Evolutionary conservation across 2,329 filamentous ascomycete genomes (phyloP), one percentile per base, ranked within the genome.

Genomic region (Clarireedia monteithiana): DNA sequence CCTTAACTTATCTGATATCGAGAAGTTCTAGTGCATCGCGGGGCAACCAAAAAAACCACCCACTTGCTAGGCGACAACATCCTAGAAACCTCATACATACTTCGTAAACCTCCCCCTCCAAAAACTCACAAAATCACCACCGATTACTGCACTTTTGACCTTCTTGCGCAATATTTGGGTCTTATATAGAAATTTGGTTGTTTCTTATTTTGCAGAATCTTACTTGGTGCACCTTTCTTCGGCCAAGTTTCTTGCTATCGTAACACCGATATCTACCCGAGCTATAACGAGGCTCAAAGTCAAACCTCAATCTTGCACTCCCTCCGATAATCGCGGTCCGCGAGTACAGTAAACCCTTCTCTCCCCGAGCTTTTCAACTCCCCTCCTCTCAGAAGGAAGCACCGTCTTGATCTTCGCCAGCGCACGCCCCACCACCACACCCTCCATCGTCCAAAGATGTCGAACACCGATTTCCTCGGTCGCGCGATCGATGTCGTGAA

Each of bases 401-500:
- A 34, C 30, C 30, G 4, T 34, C 30, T 34, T 4, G 30, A 34
- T 14, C 30, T 34, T 34, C 30, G 30, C 30, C 30, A 34, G 30
- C 30, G 30, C 30, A 34, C 26, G 30, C n/a, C 14, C 15, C 58
- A 48, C 36, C 27, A 36, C 20, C 15, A 30, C 34, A 24, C 24
- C 24, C 54, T 23, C 47, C 39, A 54, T 48, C 53, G 56, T 58
- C 53, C 2, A 20, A 63, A 53, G n/a, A 96, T 96, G 91, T 95
- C 91, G 65, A 91, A 91, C 71, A 95, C 90, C 72, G 94, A 99
- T 76, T 99, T 97, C 72, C 84, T 96, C 68, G 91, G 91, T 69
- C 90, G 92, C 67, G 94, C 94, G 67, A 97, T 97, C 77, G 90
- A 95, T 69, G 86, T 89, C 73, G 92, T 99, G 68, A 95, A 96